Evolutionary conservation across 108 stramenopile genomes (phyloP).

Genomic region (Cyclotella kingstonii): DNA sequence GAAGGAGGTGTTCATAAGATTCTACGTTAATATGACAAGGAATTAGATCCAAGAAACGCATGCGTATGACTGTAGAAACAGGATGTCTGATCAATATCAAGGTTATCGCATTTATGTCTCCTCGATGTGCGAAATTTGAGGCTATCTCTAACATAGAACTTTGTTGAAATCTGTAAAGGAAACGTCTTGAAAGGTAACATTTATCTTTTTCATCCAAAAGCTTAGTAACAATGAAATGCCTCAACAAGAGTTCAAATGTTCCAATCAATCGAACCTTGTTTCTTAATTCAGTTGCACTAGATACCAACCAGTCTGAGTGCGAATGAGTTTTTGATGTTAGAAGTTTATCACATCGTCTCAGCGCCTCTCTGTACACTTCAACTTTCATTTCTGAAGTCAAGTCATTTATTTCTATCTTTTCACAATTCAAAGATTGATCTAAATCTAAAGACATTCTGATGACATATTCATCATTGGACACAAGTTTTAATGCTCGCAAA

Average conservation of each 20-base stretch:
- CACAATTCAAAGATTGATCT: neutral
- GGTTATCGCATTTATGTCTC: conserved; percentile 54
- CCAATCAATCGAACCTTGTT: conserved; percentile 37
- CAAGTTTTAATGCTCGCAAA: conserved; percentile 19
- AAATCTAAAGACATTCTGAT: conserved; percentile 25
- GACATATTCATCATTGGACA: conserved; percentile 44
- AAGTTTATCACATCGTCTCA: conserved; percentile 17
- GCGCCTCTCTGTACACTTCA: conserved; percentile 33
- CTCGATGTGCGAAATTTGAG: conserved; percentile 43
- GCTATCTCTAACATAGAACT: conserved; percentile 39
- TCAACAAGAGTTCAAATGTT: conserved; percentile 52
- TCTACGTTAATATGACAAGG: conserved; percentile 49
- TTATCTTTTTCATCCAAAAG: neutral
- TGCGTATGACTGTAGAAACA: conserved; percentile 25
- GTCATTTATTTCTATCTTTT: conserved; percentile 2
- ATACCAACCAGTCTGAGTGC: conserved; percentile 19
- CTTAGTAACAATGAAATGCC: conserved; percentile 23
- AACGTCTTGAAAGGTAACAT: conserved; percentile 16
- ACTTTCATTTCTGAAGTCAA: conserved; percentile 13
- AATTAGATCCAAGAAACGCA: conserved; percentile 43
- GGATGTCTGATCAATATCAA: conserved; percentile 57
- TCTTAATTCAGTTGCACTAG: conserved; percentile 22
- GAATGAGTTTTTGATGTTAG: conserved; percentile 2
- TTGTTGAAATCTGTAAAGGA: conserved; percentile 44
- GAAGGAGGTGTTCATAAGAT: conserved; percentile 59